phyloP scores from a whole-genome alignment of 305 asterid genomes.

The Rubia tinctorum region DNA sequence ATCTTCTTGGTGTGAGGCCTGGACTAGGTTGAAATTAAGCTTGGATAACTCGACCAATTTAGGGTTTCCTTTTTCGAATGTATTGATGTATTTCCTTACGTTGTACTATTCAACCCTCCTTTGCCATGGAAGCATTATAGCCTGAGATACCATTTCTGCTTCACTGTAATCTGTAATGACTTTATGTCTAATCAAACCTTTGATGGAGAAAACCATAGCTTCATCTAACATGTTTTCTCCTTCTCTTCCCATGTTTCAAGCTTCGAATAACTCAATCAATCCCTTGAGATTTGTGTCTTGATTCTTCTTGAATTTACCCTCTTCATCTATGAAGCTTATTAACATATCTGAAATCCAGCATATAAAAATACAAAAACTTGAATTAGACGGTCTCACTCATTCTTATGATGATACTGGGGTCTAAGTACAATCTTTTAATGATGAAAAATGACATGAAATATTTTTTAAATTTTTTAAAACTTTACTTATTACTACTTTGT shows the following conservation, averaged over 20 bases:
- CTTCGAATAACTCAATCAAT: constrained; percentile 35
- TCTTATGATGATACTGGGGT: too few species aligned
- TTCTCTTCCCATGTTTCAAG: constrained; percentile 23
- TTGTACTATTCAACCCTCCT: constrained; percentile 29
- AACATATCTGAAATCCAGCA: constrained; percentile 28
- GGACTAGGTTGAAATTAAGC: constrained; percentile 28
- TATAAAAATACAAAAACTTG: too few species aligned
- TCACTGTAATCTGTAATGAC: background rate
- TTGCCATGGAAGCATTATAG: constrained; percentile 16
- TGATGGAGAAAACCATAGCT: constrained; percentile 11
- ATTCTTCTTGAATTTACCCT: constrained; percentile 16
- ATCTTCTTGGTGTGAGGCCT: constrained; percentile 26
- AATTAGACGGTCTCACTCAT: too few species aligned
- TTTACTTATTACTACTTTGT: too few species aligned
- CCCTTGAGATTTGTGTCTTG: constrained; percentile 10
- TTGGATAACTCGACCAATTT: constrained; percentile 22
- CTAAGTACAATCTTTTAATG: too few species aligned
- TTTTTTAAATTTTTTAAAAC: too few species aligned
- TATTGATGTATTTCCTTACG: constrained; percentile 15
- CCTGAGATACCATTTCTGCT: background rate
- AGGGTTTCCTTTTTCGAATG: constrained; percentile 7
- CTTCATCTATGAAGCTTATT: constrained; percentile 20
- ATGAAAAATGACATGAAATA: too few species aligned
- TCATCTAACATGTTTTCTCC: constrained; percentile 19
- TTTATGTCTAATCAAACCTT: background rate